phyloP scores from a whole-genome alignment of 305 asterid species.

The Andrographis paniculata region DNA sequence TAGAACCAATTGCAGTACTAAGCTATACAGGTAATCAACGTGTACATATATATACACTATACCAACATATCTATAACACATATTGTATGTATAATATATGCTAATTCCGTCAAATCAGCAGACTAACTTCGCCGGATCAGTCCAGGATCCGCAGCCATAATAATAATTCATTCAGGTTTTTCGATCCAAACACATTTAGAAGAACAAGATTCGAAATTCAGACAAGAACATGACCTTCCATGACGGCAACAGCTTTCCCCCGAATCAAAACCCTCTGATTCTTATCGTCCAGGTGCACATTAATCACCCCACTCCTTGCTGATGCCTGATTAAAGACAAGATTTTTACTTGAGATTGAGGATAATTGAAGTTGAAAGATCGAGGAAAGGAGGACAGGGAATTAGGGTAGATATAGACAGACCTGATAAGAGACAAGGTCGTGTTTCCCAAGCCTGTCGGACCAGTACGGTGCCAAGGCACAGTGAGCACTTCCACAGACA shows the following conservation, averaged over 20 bases:
- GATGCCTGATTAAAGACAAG: constrained; percentile 29
- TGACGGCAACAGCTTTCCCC: constrained; percentile 40
- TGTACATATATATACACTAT: too few relatives aligned
- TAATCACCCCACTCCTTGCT: constrained; percentile 34
- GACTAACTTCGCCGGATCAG: too few relatives aligned
- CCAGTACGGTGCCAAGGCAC: constrained; percentile 44
- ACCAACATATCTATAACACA: too few relatives aligned
- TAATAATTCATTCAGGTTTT: too few relatives aligned
- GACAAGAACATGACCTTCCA: constrained; percentile 21
- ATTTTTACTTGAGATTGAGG: background rate
- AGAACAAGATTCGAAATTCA: too few relatives aligned
- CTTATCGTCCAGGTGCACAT: constrained; percentile 35
- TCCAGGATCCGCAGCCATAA: too few relatives aligned
- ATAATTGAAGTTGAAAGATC: too few relatives aligned
- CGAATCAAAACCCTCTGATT: constrained; percentile 29
- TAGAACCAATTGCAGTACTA: too few relatives aligned
- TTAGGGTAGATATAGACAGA: background rate
- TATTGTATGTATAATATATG: too few relatives aligned
- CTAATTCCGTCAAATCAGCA: too few relatives aligned
- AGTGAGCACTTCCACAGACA: constrained; percentile 45
- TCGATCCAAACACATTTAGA: too few relatives aligned
- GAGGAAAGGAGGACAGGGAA: background rate
- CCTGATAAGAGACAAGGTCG: constrained; percentile 32
- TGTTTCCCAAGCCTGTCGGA: constrained; percentile 34
- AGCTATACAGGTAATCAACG: too few relatives aligned